Evolutionary conservation across 1,284 basidiomycete genomes (phyloP).

Genomic region (Trichosporon sp.): DNA sequence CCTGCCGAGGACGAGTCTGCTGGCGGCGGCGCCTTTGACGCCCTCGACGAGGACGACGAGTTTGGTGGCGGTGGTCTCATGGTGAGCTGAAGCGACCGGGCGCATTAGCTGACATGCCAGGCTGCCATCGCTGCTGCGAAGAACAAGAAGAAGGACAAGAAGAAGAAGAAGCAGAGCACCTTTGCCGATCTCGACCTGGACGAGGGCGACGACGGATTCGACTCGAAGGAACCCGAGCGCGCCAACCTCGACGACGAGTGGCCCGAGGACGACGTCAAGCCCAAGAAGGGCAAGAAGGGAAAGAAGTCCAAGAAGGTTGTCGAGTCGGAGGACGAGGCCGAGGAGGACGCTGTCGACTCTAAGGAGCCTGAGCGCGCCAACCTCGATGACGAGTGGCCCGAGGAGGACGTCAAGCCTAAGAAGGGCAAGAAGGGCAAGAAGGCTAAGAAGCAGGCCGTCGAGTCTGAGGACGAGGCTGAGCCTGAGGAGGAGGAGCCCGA

Average conservation of each 20-base stretch:
- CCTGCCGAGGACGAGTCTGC: constrained; percentile 51
- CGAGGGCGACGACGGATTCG: constrained; percentile 10
- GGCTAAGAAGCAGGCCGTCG: constrained; percentile 16
- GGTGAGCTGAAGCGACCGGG: constrained; percentile 53
- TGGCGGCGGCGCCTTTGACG: constrained; percentile 34
- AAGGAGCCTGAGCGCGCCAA: constrained; percentile 24
- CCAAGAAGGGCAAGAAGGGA: constrained; percentile 48
- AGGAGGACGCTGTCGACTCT: constrained; percentile 6
- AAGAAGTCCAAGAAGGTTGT: constrained; percentile 42
- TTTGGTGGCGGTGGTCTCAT: constrained; percentile 75
- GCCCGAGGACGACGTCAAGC: constrained; percentile 38
- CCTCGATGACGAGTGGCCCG: constrained; percentile 33
- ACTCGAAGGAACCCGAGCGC: constrained; percentile 26
- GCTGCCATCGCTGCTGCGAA: constrained; percentile 19
- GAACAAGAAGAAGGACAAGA: constrained; percentile 42
- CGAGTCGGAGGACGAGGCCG: constrained; percentile 2
- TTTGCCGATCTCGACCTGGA: constrained; percentile 16
- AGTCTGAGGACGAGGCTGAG: constrained; percentile 20
- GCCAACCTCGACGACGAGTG: constrained; percentile 33
- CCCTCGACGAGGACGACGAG: constrained; percentile 54
- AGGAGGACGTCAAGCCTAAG: constrained; percentile 38
- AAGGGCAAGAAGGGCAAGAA: constrained; percentile 50
- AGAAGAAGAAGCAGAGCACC: constrained; percentile 44
- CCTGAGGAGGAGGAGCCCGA: constrained; percentile 31
- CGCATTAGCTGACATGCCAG: constrained; percentile 4